Evolutionary conservation across 495 filamentous ascomycete genomes (phyloP).

Genomic region (Pseudoneurospora amorphoporcata): DNA sequence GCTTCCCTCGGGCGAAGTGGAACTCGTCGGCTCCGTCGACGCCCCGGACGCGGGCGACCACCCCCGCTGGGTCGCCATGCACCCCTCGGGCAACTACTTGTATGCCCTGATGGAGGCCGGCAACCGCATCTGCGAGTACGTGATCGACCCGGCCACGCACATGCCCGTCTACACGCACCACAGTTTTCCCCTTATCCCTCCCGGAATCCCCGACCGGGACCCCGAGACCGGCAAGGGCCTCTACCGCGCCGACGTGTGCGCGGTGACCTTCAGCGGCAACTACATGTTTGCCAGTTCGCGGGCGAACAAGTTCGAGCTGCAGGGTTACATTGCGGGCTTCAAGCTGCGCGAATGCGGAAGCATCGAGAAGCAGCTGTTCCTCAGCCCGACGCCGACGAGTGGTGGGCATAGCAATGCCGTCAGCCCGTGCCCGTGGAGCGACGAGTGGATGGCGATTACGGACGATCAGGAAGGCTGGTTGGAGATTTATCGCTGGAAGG

Average conservation of each 20-base stretch:
- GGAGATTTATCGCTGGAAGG: slow-evolving; percentile 76
- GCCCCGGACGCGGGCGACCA: slow-evolving; percentile 64
- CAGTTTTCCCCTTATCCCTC: slow-evolving; percentile 65
- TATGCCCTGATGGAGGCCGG: slow-evolving; percentile 82
- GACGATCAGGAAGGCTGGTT: slow-evolving; percentile 76
- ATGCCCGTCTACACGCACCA: slow-evolving; percentile 74
- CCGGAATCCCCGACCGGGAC: slow-evolving; percentile 45
- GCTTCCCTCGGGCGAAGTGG: slow-evolving; percentile 49
- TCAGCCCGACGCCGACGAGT: slow-evolving; percentile 75
- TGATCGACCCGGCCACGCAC: slow-evolving; percentile 64
- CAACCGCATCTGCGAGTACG: slow-evolving; percentile 68
- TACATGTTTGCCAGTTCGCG: slow-evolving; percentile 74
- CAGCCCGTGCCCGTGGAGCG: slow-evolving; percentile 65
- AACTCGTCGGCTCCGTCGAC: slow-evolving; percentile 55
- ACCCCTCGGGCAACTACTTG: slow-evolving; percentile 62
- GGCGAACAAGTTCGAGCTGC: slow-evolving; percentile 61
- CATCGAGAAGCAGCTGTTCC: slow-evolving; percentile 63
- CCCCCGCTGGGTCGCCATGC: slow-evolving; percentile 76
- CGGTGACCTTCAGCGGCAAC: slow-evolving; percentile 50
- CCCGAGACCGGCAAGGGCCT: slow-evolving; percentile 29
- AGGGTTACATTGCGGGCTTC: slow-evolving; percentile 74
- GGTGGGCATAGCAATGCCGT: slow-evolving; percentile 81
- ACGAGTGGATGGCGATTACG: slow-evolving; percentile 76
- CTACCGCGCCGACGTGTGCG: slow-evolving; percentile 72
- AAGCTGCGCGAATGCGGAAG: slow-evolving; percentile 56